These are phyloP conservation scores for Chlorella sp. DNA, from an alignment of 139 green algal species.

Conservation along the genomic window DNA sequence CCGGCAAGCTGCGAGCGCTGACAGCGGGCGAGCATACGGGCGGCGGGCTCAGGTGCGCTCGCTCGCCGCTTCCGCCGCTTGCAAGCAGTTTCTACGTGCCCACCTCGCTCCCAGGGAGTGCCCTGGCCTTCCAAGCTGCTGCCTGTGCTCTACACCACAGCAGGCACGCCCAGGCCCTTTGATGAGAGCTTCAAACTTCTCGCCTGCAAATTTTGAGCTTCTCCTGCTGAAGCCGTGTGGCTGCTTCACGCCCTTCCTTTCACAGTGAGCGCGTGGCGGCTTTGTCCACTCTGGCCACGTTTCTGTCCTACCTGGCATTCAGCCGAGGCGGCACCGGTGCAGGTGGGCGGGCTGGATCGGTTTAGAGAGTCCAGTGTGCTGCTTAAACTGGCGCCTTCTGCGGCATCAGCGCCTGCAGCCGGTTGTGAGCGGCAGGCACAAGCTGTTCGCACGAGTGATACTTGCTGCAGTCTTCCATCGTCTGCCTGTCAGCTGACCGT, in stretches of 20 bases:
- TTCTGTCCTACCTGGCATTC: constrained; percentile 64
- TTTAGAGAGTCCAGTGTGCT: background rate
- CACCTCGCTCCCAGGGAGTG: background rate
- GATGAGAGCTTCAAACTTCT: too few relatives aligned
- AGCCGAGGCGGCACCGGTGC: background rate
- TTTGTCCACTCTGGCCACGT: constrained; percentile 49
- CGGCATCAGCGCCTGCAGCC: background rate
- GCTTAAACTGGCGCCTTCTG: background rate
- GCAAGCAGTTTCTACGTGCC: background rate
- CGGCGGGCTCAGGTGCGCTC: constrained; percentile 10
- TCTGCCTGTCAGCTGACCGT: background rate
- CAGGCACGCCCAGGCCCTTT: too few relatives aligned
- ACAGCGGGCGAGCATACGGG: background rate
- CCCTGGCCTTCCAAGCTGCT: background rate
- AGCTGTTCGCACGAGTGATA: too few relatives aligned
- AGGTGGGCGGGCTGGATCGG: too few relatives aligned
- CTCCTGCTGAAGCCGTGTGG: background rate
- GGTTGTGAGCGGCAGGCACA: too few relatives aligned
- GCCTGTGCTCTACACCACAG: background rate
- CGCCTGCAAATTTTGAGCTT: too few relatives aligned
- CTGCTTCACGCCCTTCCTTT: background rate
- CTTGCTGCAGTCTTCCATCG: background rate
- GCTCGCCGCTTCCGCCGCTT: background rate
- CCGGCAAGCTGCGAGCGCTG: constrained; percentile 36
- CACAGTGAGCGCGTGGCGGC: constrained; percentile 50